These are phyloP conservation scores for Tetrastigma voinierianum DNA, from an alignment of 164 flowering plant genomes.

Conservation along the genomic window DNA sequence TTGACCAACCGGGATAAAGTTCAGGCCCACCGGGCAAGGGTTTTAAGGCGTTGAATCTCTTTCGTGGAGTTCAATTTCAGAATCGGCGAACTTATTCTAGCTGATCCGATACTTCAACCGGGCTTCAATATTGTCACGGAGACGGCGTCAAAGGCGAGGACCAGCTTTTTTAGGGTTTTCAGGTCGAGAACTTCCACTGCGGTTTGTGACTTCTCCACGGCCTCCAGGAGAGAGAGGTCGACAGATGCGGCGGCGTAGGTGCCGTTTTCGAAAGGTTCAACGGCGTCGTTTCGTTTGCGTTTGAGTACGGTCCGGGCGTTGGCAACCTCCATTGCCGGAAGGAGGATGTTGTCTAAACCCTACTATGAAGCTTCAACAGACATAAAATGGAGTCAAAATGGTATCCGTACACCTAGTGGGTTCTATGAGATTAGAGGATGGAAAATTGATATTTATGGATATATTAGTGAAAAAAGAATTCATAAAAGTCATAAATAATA, in stretches of 20 bases:
- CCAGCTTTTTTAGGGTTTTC: constrained; percentile 69
- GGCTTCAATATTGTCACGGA: constrained; percentile 86
- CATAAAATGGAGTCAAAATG: no score
- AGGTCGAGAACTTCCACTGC: constrained; percentile 74
- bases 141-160: constrained; percentile 90
- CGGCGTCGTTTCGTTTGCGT: constrained; percentile 6
- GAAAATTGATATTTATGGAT: no score
- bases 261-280: constrained; percentile 10
- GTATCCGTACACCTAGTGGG: no score
- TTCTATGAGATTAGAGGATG: no score
- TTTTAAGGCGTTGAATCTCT: constrained; percentile 78
- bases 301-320: not conserved
- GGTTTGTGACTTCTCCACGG: constrained; percentile 77
- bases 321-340: no score
- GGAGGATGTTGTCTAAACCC: no score
- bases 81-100: constrained; percentile 90
- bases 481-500: no score
- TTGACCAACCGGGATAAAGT: constrained; percentile 81
- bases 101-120: constrained; percentile 87
- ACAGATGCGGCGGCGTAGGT: constrained; percentile 8
- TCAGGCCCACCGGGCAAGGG: constrained; percentile 88
- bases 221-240: constrained; percentile 91
- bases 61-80: constrained; percentile 92
- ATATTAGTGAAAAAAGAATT: no score
- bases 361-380: no score